Conservation (phyloP, 2,329 filamentous ascomycete genomes). For the Macroventuria anomochaeta region DNA sequence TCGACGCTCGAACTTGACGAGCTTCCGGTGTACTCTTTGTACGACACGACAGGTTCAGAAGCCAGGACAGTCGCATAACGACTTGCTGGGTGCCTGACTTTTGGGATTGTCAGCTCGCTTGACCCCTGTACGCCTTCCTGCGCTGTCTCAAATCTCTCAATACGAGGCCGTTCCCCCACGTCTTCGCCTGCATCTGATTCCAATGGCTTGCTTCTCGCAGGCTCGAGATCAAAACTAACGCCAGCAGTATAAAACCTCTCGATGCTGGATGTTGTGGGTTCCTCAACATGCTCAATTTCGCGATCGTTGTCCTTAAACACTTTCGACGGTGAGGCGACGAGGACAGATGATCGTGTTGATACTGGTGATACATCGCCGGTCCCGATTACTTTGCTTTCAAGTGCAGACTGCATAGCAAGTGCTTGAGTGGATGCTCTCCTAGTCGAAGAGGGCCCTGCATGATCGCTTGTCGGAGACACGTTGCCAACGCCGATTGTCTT, state of each 20-base stretch:
- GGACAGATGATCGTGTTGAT: slow-evolving; percentile 20
- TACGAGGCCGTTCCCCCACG: slow-evolving; percentile 17
- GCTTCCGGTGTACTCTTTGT: slow-evolving; percentile 15
- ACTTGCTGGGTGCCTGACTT: slow-evolving; percentile 14
- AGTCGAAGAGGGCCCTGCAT: not conserved
- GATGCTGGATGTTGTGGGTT: not conserved
- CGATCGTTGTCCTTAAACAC: not conserved
- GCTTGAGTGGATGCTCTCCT: not conserved
- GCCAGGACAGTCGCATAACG: slow-evolving; percentile 10
- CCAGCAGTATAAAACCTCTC: slow-evolving; percentile 8
- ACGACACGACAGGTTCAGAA: slow-evolving; percentile 12
- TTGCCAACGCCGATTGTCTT: slow-evolving; percentile 29
- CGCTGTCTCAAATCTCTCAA: slow-evolving; percentile 18
- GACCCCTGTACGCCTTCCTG: slow-evolving; percentile 13
- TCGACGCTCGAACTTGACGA: slow-evolving; percentile 9
- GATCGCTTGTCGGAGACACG: slow-evolving; percentile 28
- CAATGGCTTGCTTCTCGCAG: not conserved
- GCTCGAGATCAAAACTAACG: not conserved
- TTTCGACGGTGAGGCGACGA: not conserved
- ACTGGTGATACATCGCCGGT: slow-evolving; percentile 37
- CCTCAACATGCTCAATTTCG: not conserved
- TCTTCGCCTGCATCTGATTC: slow-evolving; percentile 17
- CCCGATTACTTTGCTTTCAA: slow-evolving; percentile 33
- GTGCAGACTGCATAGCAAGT: slow-evolving; percentile 20
- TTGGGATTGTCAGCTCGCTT: slow-evolving; percentile 22